Evolutionary conservation across 2,329 filamentous ascomycete genomes (phyloP), one percentile per base, ranked within the genome.

Genomic region (Monosporascus sp.): DNA sequence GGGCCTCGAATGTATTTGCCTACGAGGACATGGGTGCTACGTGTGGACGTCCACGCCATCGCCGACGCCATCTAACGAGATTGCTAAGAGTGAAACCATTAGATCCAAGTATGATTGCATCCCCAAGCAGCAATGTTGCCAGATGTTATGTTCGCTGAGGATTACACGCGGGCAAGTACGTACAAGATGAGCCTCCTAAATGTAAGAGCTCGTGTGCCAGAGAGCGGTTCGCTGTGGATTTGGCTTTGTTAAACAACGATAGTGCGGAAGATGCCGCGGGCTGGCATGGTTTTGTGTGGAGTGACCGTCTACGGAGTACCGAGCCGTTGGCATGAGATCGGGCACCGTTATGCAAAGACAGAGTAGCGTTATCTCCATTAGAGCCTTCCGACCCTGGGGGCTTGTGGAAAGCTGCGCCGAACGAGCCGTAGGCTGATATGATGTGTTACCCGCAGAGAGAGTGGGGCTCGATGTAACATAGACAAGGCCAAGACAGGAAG

Each of bases 401-500:
- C 57, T 63, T 58, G 65, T 70, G 69, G 72, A 67, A 74, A 71
- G 64, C 62, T 69, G 66, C 70, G 67, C 74, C 74, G 74, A 76
- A 74, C 60, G 68, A 72, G 69, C 73, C 73, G 73, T 69, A 75
- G 72, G 72, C 73, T 74, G 72, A 74, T 74, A 65, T 71, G 67
- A 68, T 70, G 69, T 67, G 67, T 62, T 67, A 66, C 63, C 62
- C 63, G 58, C 60, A 57, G 56, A 60, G 56, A 55, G 52, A 57
- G 65, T 65, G 65, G 65, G 64, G 63, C 63, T 52, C 61, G 56
- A 64, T 66, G 60, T 62, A 63, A 67, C 64, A 57, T 63, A 61
- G 43, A 24, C 20, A 22, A 65, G 36, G 57, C 57, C 55, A 62
- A 61, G 49, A 44, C 50, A 59, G 50, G 51, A 56, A 50, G 47